Evolutionary conservation across 352 stramenopile genomes (phyloP), one percentile per base, ranked within the genome.

Genomic region (Thalassiosira hispida): DNA sequence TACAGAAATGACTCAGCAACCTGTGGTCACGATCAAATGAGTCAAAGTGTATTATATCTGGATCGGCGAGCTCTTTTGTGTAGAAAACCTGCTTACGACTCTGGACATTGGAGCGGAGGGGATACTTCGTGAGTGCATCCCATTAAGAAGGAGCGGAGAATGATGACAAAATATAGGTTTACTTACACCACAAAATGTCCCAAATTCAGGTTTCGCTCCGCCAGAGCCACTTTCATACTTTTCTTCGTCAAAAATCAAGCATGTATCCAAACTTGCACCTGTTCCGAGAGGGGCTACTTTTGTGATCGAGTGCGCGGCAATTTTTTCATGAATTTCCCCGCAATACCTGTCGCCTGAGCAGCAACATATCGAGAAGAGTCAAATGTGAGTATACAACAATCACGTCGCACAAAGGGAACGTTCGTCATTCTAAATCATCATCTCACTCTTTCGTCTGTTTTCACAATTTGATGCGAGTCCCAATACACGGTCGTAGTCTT

Each of bases 1-100:
- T n/a, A 62, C 91, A 92, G 55, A 89, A 92, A 79, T 92, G 81
- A n/a, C 55, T 82, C 40, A 95, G 72, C 3, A 95, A 60, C 12
- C 91, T 84, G 52, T 78, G 73, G n/a, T 86, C 49, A 33, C 70
- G 78, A 12, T 88, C 67, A 22, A 67, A 75, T 23, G 72, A 76
- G 25, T 70, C 42, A 69, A 94, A 92, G 63, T 92, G 81, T 33
- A 94, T 77, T 60, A 93, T 38, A 25, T 63, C 35, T 22, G 77
- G 71, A 55, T 86, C 71, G 44, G 78, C 46, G 2, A 91, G 40
- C 29, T 91, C 68, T 44, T 79, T 33, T 57, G 69, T 76, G 22
- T 84, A 90, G 49, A 80, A 88, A 16, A 84, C 62, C 38, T 46
- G 47, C 9, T 35, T 79, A 14, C 81, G 78, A 59, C 40, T 42